These are phyloP conservation scores for Beauveria bassiana DNA, from an alignment of 2,329 filamentous ascomycete genomes.

Conservation along the genomic window DNA sequence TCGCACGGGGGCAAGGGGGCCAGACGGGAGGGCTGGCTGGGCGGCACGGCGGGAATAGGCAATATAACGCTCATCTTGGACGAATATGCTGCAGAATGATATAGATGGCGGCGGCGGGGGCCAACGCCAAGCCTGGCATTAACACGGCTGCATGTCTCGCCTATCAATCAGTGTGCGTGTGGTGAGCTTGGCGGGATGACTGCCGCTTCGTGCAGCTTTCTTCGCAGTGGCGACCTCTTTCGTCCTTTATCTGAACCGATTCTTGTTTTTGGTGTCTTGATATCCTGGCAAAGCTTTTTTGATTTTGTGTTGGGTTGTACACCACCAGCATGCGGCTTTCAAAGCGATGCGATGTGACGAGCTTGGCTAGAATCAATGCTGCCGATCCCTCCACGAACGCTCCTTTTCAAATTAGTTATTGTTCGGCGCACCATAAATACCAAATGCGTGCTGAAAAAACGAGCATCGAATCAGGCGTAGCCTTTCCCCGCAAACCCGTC, in stretches of 20 bases:
- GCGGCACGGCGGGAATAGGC: not conserved
- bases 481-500: not conserved
- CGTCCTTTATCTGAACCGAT: too few relatives aligned
- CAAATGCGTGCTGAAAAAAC: not conserved
- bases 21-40: too few relatives aligned
- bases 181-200: not conserved
- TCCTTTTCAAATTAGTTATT: not conserved
- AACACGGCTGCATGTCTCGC: not conserved
- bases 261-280: too few relatives aligned
- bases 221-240: too few relatives aligned
- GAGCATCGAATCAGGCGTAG: not conserved
- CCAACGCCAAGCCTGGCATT: not conserved
- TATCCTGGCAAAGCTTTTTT: too few relatives aligned
- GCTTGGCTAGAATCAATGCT: not conserved
- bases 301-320: too few relatives aligned
- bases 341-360: not conserved
- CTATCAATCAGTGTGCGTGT: not conserved
- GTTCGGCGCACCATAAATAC: not conserved
- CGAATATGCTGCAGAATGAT: not conserved
- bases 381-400: not conserved
- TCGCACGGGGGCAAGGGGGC: too few relatives aligned
- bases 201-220: too few relatives aligned
- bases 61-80: not conserved
- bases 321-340: too few relatives aligned
- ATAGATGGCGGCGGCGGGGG: not conserved